Conservation (phyloP, 2,329 filamentous ascomycete species). For the Penicillium sp. region DNA sequence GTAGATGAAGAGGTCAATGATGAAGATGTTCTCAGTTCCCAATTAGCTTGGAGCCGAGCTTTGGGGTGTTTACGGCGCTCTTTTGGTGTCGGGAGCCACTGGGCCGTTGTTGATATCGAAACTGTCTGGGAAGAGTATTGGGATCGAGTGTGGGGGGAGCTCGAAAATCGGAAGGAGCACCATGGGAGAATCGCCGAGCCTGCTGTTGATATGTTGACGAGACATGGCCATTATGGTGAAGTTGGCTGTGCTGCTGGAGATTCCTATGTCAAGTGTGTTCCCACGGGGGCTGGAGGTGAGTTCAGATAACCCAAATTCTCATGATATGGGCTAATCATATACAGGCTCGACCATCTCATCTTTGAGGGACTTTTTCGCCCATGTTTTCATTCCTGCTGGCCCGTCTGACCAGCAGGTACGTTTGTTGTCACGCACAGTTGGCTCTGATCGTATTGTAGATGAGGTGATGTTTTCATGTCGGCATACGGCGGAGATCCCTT, state of each 20-base stretch:
- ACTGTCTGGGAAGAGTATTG: constrained; percentile 43
- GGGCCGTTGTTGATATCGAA: constrained; percentile 38
- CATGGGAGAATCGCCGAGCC: constrained; percentile 15
- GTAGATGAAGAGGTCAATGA: background rate
- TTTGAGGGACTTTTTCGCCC: constrained; percentile 51
- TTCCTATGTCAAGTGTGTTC: constrained; percentile 36
- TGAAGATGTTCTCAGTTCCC: constrained; percentile 50
- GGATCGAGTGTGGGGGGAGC: constrained; percentile 22
- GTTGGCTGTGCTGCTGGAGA: constrained; percentile 10
- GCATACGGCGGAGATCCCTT: constrained; percentile 56
- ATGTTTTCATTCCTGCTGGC: constrained; percentile 54
- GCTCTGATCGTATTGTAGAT: constrained; percentile 58
- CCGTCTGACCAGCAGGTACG: constrained; percentile 51
- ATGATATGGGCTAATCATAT: background rate
- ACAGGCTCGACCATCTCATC: constrained; percentile 24
- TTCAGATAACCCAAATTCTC: background rate
- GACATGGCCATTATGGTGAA: constrained; percentile 6
- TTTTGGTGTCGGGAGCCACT: constrained; percentile 48
- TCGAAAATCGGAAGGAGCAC: constrained; percentile 19
- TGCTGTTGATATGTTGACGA: constrained; percentile 6
- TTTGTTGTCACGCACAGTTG: constrained; percentile 58
- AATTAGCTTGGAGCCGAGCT: constrained; percentile 66
- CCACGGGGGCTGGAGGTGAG: constrained; percentile 40
- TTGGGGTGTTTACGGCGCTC: constrained; percentile 59
- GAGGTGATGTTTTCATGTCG: constrained; percentile 58